Evolutionary conservation across 306 rosid genomes (phyloP), one percentile per base, ranked within the genome.

Genomic region (Cucurbita pepo): DNA sequence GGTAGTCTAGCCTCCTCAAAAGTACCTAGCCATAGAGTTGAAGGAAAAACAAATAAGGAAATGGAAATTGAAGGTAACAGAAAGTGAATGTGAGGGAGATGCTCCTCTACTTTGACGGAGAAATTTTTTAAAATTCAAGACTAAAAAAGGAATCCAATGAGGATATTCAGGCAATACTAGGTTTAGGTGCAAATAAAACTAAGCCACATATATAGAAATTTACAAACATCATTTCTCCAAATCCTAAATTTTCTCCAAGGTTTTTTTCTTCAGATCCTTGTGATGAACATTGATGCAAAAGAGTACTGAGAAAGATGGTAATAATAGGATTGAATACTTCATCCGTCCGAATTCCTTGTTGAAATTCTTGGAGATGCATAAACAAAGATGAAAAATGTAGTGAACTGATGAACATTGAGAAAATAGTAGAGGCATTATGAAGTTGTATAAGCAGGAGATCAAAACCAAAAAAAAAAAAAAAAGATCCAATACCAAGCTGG

Each of bases 1-100:
- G 75, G 7, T 87, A 82, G 80, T 78, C 82, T 66, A 90, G 79
- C 82, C 86, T 86, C 83, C 96, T 87, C 60, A 90, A 58, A 76
- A 90, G 83, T 69, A 53, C 89, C 91, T 89, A 76, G 6, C 62
- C 69, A 63, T 60, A 73, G 48, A 76, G 60, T 50, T 43, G 64
- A 56, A 67, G 69, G 4, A 62, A 61, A 64, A 30, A 30, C 34
- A 30, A 30, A 30, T 30, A 30, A 30, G 34, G 34, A 3, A 30
- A 30, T 30, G 34, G 34, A 30, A 30, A 30, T 30, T 30, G 34
- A 30, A 30, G 4, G 34, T 30, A 30, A 30, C 34, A 30, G 34
- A 30, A 30, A 30, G 34, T 30, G 34, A 30, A 30, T 30, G 34
- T 30, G 34, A 30, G 34, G 34, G 34, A 30, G 34, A 3, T 30